Conservation (phyloP, 805 yeast species). For the Candida odintsovae region DNA sequence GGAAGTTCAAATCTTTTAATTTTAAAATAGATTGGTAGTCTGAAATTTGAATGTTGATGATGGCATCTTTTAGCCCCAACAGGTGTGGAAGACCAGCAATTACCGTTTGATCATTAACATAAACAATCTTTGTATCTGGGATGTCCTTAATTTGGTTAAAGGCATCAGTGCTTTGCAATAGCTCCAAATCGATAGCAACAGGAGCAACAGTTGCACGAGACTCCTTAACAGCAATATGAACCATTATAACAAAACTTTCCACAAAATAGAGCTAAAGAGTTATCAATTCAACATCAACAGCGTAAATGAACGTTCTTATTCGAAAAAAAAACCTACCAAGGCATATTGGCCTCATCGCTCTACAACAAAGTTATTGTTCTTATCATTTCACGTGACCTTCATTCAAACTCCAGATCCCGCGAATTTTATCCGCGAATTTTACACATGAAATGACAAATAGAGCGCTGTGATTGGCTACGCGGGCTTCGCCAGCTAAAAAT, state of each 20-base stretch:
- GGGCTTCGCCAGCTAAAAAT: neutral
- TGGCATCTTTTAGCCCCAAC: slow-evolving; percentile 37
- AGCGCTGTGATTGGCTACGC: neutral
- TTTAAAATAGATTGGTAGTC: slow-evolving; percentile 72
- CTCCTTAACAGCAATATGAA: slow-evolving; percentile 3
- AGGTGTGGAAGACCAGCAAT: slow-evolving; percentile 59
- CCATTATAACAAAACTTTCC: neutral
- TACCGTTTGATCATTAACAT: slow-evolving; percentile 47
- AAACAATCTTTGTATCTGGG: slow-evolving; percentile 24
- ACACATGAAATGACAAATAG: neutral
- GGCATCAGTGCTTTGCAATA: slow-evolving; percentile 7
- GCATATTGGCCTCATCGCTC: no score
- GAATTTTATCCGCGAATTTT: neutral
- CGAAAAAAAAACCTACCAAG: no score
- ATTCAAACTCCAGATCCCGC: neutral
- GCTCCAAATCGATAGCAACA: slow-evolving; percentile 5
- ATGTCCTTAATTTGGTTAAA: slow-evolving; percentile 4
- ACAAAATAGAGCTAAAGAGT: no score
- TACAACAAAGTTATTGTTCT: no score
- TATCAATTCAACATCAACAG: no score
- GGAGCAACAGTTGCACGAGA: slow-evolving; percentile 2
- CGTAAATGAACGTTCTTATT: no score
- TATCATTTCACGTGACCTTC: neutral
- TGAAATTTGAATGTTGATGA: slow-evolving; percentile 57
- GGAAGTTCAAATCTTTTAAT: slow-evolving; percentile 61